phyloP scores from a whole-genome alignment of 257 asterid species.

The Lycium ferocissimum region DNA sequence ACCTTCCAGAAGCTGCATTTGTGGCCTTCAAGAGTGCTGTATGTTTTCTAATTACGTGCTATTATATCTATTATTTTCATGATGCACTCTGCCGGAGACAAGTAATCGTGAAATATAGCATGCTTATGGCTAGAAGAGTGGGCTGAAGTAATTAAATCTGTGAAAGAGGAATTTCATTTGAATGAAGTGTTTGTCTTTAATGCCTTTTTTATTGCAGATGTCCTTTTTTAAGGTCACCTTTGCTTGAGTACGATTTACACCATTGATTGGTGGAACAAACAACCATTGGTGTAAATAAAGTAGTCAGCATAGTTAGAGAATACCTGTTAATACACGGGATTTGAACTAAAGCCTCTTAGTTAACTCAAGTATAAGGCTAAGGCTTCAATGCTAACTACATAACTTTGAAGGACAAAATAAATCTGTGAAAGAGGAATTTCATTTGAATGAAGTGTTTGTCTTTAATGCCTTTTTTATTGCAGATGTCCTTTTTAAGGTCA shows the following conservation, averaged over 20 bases:
- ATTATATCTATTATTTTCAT: background rate
- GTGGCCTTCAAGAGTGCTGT: conserved; percentile 79
- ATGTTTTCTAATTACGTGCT: conserved; percentile 24
- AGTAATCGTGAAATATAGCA: background rate
- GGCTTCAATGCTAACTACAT: too few species aligned
- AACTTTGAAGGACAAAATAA: too few species aligned
- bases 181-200: background rate
- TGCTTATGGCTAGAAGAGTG: background rate
- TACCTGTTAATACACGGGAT: background rate
- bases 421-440: background rate
- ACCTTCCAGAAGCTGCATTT: conserved; percentile 85
- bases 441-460: background rate
- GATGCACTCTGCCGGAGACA: background rate
- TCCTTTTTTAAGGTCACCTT: background rate
- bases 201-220: background rate
- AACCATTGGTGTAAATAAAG: background rate
- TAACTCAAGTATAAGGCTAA: background rate
- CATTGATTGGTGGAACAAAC: background rate
- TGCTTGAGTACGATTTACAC: background rate
- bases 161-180: background rate
- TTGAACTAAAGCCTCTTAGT: background rate
- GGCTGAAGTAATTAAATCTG: background rate
- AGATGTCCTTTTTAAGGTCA: background rate
- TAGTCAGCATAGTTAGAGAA: background rate
- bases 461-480: background rate